Evolutionary conservation across 1,284 basidiomycete species (phyloP).

Genomic region (Leccinum subatratum): DNA sequence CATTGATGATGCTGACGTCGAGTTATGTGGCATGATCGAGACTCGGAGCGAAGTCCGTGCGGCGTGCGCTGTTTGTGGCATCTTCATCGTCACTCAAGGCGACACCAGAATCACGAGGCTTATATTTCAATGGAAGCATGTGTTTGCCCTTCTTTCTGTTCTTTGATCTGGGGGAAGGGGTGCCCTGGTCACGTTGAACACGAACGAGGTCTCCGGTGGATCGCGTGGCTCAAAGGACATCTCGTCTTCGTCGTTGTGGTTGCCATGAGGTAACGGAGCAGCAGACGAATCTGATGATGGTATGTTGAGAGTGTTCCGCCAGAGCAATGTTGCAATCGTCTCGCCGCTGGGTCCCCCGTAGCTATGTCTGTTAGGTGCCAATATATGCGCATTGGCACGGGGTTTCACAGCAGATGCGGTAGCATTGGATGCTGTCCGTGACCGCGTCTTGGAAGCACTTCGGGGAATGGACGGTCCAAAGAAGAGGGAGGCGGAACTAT

Average conservation of each 20-base stretch:
- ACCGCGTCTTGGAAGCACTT: constrained; percentile 18
- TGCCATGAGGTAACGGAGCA: constrained; percentile 25
- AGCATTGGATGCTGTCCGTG: constrained; percentile 26
- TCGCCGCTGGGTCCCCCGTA: constrained; percentile 42
- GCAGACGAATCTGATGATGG: constrained; percentile 52
- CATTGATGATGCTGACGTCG: constrained; percentile 46
- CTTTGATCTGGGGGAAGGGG: constrained; percentile 53
- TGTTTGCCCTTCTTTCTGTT: constrained; percentile 36
- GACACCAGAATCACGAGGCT: constrained; percentile 64
- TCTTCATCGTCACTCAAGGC: constrained; percentile 60
- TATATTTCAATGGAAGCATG: constrained; percentile 61
- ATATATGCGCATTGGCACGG: constrained; percentile 26
- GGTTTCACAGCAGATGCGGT: constrained; percentile 8
- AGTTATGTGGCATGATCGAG: constrained; percentile 48
- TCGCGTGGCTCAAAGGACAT: constrained; percentile 50
- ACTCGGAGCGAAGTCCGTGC: constrained; percentile 35
- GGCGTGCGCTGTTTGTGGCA: constrained; percentile 24
- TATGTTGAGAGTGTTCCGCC: constrained; percentile 40
- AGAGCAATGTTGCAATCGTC: constrained; percentile 33
- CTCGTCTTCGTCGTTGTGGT: constrained; percentile 48
- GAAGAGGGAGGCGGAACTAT: constrained; percentile 62
- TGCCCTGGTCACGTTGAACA: constrained; percentile 50
- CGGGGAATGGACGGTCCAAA: constrained; percentile 62
- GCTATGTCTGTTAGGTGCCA: constrained; percentile 52
- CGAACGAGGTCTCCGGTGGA: constrained; percentile 47